Base-by-base conservation (phyloP, 495 filamentous ascomycete species). In the Talaromyces trachyspermus region DNA sequence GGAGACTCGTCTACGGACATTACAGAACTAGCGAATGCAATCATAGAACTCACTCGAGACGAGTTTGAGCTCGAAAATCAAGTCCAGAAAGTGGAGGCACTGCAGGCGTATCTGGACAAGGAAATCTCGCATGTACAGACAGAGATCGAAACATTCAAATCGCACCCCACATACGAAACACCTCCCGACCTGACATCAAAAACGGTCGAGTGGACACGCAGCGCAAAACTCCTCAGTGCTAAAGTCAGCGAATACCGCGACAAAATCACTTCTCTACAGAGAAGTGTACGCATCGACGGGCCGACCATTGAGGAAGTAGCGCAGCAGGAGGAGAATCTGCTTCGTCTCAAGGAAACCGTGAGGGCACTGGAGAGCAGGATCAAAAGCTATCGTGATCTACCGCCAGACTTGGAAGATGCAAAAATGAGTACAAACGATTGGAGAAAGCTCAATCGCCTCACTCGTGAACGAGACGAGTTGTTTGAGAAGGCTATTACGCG, bases 321-420 rank as follows among this genome's bases (percentile, higher is more conserved):
- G 10, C 64, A 62, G 20, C 62, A 74, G 48, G 72, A 79, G 48
- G 59, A 63, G n/a, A 59, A 62, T 15, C 54, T 66, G 22, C 53
- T 57, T 42, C 61, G 43, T 19, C 43, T 61, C 41, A 54, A 48
- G 27, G 61, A 63, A 38, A 61, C 40, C 15, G 66, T 82, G 6
- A 63, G 73, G 22, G 56, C 50, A 0, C 65, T 83, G 18, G 81
- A 86, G 51, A 59, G 65, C 6, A 70, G 61, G 0, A 76, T 85
- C 29, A 64, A 68, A 18, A 69, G 63, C 3, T 91, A 85, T 53
- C 74, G 80, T 49, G 79, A 83, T 6, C 58, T 95, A 49, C 85
- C 88, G 10, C 78, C 77, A 11, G 83, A 91, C 52, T 63, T 75
- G 22, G 75, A 83, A 41, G 71, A 75, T 20, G 87, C 88, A 19